Conservation (phyloP, 116 monocot genomes). For the Papilionanthe hybrid region DNA sequence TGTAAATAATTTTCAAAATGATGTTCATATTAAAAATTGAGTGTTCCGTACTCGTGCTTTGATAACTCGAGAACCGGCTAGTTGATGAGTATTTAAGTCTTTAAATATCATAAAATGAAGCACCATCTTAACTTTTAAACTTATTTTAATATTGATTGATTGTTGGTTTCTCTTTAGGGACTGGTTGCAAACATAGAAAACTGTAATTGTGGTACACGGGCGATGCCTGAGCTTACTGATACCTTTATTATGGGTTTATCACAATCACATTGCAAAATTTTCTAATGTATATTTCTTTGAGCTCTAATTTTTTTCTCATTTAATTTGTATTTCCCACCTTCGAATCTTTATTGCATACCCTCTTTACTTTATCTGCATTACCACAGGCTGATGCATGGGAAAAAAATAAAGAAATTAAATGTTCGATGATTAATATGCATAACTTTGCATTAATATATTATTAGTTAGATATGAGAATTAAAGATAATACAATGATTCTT, state of each 20-base stretch:
- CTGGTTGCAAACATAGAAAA: background rate
- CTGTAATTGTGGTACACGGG: background rate
- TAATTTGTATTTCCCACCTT: background rate
- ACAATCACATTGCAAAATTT: background rate
- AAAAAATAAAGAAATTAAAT: background rate
- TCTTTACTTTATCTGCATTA: background rate
- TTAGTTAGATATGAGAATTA: background rate
- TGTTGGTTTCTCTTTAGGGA: background rate
- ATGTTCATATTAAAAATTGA: too few relatives aligned
- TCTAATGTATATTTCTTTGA: background rate
- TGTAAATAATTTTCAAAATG: background rate
- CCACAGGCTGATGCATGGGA: background rate
- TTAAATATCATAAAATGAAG: background rate
- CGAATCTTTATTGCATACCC: background rate
- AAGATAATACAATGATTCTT: too few relatives aligned
- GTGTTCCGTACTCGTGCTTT: too few relatives aligned
- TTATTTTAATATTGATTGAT: background rate
- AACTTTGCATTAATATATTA: background rate
- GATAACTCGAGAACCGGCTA: too few relatives aligned
- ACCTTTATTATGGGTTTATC: background rate
- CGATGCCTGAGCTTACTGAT: background rate
- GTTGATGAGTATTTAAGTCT: background rate
- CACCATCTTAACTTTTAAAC: background rate
- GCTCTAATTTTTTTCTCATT: background rate
- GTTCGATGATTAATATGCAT: background rate